A percentile compares a stretch with the other conserved stretches of the same genome.
Evolutionary conservation across 164 flowering plant genomes (phyloP).

Genomic region (Vitis vinifera): ASM3070453v1 NC_081810.1:15848501-15849000

Average conservation of each 20-base stretch:
- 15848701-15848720: slow-evolving; percentile 73
- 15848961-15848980: no score
- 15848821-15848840: no score
- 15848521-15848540: slow-evolving; percentile 30
- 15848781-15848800: slow-evolving; percentile 83
- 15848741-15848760: slow-evolving; percentile 62
- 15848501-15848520: slow-evolving; percentile 45
- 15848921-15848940: no score
- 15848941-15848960: no score
- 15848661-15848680: slow-evolving; percentile 76
- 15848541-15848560: slow-evolving; percentile 33
- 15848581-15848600: slow-evolving; percentile 70
- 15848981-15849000: no score
- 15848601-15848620: slow-evolving; percentile 84
- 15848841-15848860: no score
- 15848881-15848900: no score
- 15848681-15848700: slow-evolving; percentile 90
- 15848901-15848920: no score
- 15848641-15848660: slow-evolving; percentile 50
- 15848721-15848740: slow-evolving; percentile 74
- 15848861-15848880: no score
- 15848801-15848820: slow-evolving; percentile 53
- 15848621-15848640: slow-evolving; percentile 64
- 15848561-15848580: slow-evolving; percentile 22
- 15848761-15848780: slow-evolving; percentile 72